These are phyloP conservation scores for Heliocybe sulcata DNA, from an alignment of 1,284 basidiomycete species.

Conservation along the genomic window DNA sequence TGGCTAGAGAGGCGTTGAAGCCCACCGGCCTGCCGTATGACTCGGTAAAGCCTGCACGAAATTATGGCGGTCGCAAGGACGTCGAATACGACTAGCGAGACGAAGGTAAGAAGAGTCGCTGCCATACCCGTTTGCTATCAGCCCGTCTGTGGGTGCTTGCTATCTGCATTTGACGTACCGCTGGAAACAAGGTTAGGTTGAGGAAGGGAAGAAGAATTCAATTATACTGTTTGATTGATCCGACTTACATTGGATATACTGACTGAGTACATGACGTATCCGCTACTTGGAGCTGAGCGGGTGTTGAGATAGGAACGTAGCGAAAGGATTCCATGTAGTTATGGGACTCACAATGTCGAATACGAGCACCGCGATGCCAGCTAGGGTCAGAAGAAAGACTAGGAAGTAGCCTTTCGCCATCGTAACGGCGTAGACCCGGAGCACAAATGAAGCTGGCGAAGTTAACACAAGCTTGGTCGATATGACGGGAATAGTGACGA, in stretches of 20 bases:
- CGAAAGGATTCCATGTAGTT: no score
- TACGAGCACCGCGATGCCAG: neutral
- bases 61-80: neutral
- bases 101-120: neutral
- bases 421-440: constrained; percentile 1
- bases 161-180: no score
- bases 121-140: neutral
- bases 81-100: neutral
- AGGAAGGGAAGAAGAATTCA: neutral
- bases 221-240: neutral
- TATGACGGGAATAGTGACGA: neutral
- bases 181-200: neutral
- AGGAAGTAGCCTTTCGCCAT: neutral
- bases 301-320: neutral
- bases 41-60: neutral
- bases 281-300: neutral
- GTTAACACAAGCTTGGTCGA: neutral
- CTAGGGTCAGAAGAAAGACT: neutral
- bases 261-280: constrained; percentile 1
- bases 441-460: neutral
- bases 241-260: neutral
- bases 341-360: neutral
- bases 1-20: neutral
- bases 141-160: neutral
- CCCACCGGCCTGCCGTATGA: neutral